These are phyloP conservation scores for Pseudogymnoascus sp. DNA, from an alignment of 2,329 filamentous ascomycete species.

Conservation along the genomic window DNA sequence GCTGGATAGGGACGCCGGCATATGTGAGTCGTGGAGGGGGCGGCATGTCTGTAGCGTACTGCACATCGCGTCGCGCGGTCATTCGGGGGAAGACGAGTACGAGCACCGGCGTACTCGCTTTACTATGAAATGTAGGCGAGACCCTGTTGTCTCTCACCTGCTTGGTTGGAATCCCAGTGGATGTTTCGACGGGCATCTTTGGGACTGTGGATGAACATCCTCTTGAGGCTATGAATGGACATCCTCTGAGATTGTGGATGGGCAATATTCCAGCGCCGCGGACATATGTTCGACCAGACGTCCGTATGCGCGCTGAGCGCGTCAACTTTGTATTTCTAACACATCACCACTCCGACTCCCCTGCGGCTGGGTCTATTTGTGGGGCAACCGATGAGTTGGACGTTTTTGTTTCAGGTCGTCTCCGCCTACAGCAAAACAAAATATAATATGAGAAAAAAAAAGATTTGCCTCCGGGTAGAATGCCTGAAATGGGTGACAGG, in stretches of 20 bases:
- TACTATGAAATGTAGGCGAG: neutral
- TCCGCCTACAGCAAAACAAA: neutral
- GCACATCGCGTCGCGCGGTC: neutral
- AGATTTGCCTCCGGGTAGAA: neutral
- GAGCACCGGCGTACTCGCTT: neutral
- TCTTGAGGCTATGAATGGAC: neutral
- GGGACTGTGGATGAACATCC: neutral
- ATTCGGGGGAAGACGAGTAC: neutral
- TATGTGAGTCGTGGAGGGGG: neutral
- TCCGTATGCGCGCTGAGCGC: neutral
- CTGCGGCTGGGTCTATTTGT: conserved; percentile 1
- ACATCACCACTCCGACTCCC: neutral
- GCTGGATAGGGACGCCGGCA: neutral
- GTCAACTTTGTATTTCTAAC: neutral
- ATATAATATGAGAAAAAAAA: neutral
- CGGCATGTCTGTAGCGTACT: neutral
- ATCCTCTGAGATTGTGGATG: neutral
- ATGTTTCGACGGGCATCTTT: neutral
- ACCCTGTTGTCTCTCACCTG: conserved; percentile 1
- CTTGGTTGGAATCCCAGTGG: neutral
- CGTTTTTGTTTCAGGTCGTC: conserved; percentile 3
- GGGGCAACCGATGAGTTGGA: conserved; percentile 5
- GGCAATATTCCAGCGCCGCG: neutral
- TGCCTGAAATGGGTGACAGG: neutral
- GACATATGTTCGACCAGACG: neutral